Conservation (phyloP, 768 basidiomycete genomes). For the Russula ochroleuca region DNA sequence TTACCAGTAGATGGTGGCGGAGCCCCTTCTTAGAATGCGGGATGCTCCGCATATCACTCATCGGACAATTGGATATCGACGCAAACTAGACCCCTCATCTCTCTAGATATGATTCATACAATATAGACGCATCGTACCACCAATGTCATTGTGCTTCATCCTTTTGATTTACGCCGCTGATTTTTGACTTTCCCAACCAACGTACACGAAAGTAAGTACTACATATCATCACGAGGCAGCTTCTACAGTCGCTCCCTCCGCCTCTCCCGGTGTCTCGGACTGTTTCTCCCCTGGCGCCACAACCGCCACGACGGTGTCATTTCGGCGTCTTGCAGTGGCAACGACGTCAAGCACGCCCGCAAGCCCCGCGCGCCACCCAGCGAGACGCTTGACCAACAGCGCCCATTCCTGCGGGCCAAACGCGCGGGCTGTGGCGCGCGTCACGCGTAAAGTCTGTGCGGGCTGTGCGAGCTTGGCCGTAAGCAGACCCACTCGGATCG, state of each 20-base stretch:
- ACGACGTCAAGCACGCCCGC: constrained; percentile 68
- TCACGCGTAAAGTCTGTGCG: constrained; percentile 65
- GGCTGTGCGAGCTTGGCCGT: constrained; percentile 83
- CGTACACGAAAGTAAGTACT: constrained; percentile 4
- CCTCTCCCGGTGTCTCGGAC: constrained; percentile 2
- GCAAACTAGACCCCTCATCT: background rate
- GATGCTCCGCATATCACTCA: background rate
- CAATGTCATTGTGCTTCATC: background rate
- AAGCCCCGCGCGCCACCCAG: constrained; percentile 75
- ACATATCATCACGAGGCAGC: constrained; percentile 5
- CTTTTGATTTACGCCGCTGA: background rate
- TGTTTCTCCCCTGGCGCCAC: constrained; percentile 18
- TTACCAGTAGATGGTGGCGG: constrained; percentile 3
- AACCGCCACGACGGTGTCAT: constrained; percentile 26
- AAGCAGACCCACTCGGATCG: constrained; percentile 74
- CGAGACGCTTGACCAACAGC: constrained; percentile 63
- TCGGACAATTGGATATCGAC: constrained; percentile 5
- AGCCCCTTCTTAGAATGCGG: background rate
- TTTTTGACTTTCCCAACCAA: background rate
- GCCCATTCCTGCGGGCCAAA: constrained; percentile 82
- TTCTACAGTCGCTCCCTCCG: constrained; percentile 11
- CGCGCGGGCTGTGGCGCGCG: constrained; percentile 65
- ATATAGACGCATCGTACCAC: background rate
- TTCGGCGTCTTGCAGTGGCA: constrained; percentile 47
- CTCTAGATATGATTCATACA: constrained; percentile 2